Evolutionary conservation across 192 early-diverging fungal genomes (phyloP).

Genomic region (Backusella tarrabulga): DNA sequence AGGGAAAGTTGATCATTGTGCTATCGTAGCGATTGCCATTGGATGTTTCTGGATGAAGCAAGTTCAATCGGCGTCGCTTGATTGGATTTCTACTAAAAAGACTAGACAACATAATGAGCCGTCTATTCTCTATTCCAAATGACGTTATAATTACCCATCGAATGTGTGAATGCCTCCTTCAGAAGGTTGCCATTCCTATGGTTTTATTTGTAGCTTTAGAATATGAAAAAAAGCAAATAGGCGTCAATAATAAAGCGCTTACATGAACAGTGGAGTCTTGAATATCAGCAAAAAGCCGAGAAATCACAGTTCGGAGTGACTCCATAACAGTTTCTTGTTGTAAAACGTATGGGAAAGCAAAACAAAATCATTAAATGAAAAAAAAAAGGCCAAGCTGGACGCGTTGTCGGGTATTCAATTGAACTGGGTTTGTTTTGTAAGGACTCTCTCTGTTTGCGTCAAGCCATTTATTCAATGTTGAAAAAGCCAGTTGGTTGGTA

Average conservation of each 20-base stretch:
- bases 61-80: constrained; percentile 31
- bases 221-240: background rate
- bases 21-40: constrained; percentile 16
- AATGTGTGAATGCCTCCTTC: constrained; percentile 5
- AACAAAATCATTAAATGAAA: background rate
- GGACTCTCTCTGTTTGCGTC: background rate
- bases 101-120: background rate
- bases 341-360: background rate
- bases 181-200: constrained; percentile 11
- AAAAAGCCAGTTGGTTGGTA: too few species aligned
- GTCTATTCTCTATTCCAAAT: too few species aligned
- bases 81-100: constrained; percentile 23
- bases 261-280: constrained; percentile 18
- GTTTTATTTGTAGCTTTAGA: background rate
- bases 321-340: constrained; percentile 6
- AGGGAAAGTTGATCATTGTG: constrained; percentile 10
- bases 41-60: constrained; percentile 27
- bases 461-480: too few species aligned
- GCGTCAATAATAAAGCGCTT: background rate
- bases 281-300: constrained; percentile 31
- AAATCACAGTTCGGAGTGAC: constrained; percentile 26
- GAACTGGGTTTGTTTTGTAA: background rate
- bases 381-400: background rate
- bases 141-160: constrained; percentile 9
- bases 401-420: background rate